Base-by-base conservation (phyloP, 352 stramenopile genomes). In the Globisporangium mamillatum region DNA sequence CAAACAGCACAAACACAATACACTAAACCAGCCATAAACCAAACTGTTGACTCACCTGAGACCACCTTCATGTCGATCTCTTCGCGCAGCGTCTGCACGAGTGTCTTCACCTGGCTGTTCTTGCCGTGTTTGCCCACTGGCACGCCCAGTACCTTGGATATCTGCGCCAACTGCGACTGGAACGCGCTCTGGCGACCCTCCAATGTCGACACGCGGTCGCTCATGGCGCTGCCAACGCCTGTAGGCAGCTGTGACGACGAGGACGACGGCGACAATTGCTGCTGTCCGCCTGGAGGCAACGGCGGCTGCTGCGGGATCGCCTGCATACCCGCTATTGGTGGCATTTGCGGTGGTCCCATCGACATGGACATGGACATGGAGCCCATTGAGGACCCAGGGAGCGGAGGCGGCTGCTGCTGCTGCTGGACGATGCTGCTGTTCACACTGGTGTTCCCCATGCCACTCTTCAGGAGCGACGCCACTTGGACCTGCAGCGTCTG, bases 161-260 rank as follows among this genome's bases (percentile, higher is more conserved):
- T 89, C 69, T 93, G 85, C 41, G 85, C 85, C 22, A 93, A 41
- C 66, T 93, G 85, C 38, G 85, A 93, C 79, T 93, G 85, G 70
- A 93, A 93, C 32, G 85, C 83, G 50, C 81, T 90, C 62, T 93
- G 85, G 20, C 85, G 78, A 22, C 85, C 85, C 69, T 93, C 85
- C 12, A 93, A 63, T 38, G 85, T 93, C 41, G 85, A 93, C 27
- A 94, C 84, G 52, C 85, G 76, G 65, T 92, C 86, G 61, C 75
- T 89, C 60, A 91, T 69, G 4, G 78, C 77, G n/a, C 77, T 88
- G 12, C 64, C 74, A 1, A 64, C 74, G 7, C 63, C 56, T 0
- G 10, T 36, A 20, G 22, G 61, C 14, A 50, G 61, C 60, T 44
- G 70, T 46, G 54, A 66, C 25, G 36, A 56, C n/a, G 66, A 34